Percentiles rank a stretch among this genome's conserved stretches.
These are phyloP conservation scores for Neurospora sublineolata DNA, from an alignment of 495 filamentous ascomycete species.

Conservation along the genomic window DNA sequence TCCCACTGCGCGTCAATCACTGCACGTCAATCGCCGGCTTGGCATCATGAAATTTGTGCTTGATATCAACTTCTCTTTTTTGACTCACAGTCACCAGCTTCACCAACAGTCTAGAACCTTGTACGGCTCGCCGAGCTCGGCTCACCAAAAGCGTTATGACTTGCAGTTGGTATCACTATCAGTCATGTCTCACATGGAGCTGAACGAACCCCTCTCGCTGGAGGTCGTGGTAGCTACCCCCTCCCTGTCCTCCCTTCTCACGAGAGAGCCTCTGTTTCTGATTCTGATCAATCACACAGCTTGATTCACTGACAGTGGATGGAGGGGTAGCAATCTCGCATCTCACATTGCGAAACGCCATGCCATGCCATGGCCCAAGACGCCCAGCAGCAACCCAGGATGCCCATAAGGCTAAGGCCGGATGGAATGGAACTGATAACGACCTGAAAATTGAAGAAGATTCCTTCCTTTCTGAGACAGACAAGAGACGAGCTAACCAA, in stretches of 20 bases:
- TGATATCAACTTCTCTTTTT: neutral
- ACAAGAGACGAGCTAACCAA: neutral
- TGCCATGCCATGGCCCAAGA: neutral
- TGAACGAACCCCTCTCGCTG: neutral
- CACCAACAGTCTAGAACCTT: neutral
- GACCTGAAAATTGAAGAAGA: neutral
- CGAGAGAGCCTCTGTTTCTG: neutral
- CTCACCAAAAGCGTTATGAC: neutral
- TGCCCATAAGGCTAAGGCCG: neutral
- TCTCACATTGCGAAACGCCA: neutral
- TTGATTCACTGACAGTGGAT: neutral
- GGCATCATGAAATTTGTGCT: neutral
- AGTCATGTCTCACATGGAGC: neutral
- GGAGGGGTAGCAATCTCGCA: neutral
- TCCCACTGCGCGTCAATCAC: neutral
- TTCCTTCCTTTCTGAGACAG: neutral
- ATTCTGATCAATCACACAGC: neutral
- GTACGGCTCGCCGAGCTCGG: neutral
- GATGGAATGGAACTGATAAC: neutral
- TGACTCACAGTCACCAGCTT: neutral
- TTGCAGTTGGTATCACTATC: neutral
- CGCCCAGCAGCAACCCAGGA: neutral
- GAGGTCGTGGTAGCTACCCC: neutral
- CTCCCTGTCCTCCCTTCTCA: neutral
- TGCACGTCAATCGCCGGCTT: neutral